These are phyloP conservation scores for Mentha longifolia DNA, from an alignment of 257 asterid species.

Conservation along the genomic window DNA sequence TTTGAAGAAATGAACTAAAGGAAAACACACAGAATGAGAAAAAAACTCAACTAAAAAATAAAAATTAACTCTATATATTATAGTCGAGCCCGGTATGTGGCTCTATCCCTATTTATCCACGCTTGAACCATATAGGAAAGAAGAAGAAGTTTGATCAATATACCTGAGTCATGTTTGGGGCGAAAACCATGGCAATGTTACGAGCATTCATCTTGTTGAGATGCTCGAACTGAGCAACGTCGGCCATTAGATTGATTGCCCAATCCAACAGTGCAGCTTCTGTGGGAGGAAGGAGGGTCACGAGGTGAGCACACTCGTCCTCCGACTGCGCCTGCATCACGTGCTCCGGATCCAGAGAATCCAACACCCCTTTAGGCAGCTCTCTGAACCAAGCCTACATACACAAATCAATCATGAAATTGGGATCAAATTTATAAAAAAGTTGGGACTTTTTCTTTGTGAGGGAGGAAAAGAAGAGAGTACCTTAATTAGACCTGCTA, in stretches of 20 bases:
- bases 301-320: constrained; percentile 70
- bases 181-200: constrained; percentile 88
- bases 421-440: too few relatives aligned
- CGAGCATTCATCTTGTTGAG: constrained; percentile 91
- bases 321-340: constrained; percentile 83
- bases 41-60: too few relatives aligned
- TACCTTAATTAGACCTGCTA: constrained; percentile 84
- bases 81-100: too few relatives aligned
- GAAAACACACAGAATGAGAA: too few relatives aligned
- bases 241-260: constrained; percentile 93
- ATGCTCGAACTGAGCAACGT: constrained; percentile 78
- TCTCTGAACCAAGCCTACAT: constrained; percentile 90
- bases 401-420: not conserved
- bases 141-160: not conserved
- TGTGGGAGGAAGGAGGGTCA: constrained; percentile 71
- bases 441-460: not conserved
- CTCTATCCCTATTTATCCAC: too few relatives aligned
- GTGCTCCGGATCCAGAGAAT: constrained; percentile 67
- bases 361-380: constrained; percentile 80
- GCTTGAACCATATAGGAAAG: not conserved
- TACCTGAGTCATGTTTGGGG: constrained; percentile 96
- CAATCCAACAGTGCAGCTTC: constrained; percentile 85
- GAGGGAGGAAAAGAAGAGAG: not conserved
- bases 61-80: too few relatives aligned
- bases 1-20: too few relatives aligned